phyloP scores from a whole-genome alignment of 192 early-diverging fungal species.

The Pilobolus umbonatus region DNA sequence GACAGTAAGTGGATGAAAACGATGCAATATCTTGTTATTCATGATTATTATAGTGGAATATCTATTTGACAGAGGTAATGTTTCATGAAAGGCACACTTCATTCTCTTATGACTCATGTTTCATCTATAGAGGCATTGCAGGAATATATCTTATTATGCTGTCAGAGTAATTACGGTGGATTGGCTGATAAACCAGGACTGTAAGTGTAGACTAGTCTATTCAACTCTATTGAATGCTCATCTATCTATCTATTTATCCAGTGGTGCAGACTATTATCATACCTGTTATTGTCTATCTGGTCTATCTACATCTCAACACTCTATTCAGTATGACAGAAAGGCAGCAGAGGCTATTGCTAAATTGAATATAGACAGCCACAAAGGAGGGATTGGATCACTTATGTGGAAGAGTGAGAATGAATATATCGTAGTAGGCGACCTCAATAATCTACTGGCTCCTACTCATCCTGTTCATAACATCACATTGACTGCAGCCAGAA shows the following conservation, averaged over 20 bases:
- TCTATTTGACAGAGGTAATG: slow-evolving; percentile 43
- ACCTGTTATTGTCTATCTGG: slow-evolving; percentile 91
- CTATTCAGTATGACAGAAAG: slow-evolving; percentile 41
- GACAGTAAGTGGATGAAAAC: not conserved
- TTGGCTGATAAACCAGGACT: slow-evolving; percentile 90
- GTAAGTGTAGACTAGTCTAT: slow-evolving; percentile 34
- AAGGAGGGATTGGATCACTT: slow-evolving; percentile 36
- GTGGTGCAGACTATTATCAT: slow-evolving; percentile 84
- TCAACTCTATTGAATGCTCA: no score
- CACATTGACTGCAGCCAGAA: slow-evolving; percentile 39
- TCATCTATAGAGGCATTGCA: slow-evolving; percentile 68
- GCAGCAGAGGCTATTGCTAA: slow-evolving; percentile 18
- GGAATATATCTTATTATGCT: slow-evolving; percentile 84
- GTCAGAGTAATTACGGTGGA: slow-evolving; percentile 76
- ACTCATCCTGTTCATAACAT: slow-evolving; percentile 79
- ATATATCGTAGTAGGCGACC: slow-evolving; percentile 40
- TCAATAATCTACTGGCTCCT: slow-evolving; percentile 45
- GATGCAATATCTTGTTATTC: not conserved
- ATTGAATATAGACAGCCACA: slow-evolving; percentile 19
- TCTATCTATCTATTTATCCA: slow-evolving; percentile 19
- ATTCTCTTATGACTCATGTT: no score
- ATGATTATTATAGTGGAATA: slow-evolving; percentile 26
- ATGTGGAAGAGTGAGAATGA: slow-evolving; percentile 34
- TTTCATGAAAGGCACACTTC: no score
- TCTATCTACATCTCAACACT: slow-evolving; percentile 79